These are phyloP conservation scores for Clathrus columnatus DNA, from an alignment of 768 basidiomycete genomes.

Conservation along the genomic window DNA sequence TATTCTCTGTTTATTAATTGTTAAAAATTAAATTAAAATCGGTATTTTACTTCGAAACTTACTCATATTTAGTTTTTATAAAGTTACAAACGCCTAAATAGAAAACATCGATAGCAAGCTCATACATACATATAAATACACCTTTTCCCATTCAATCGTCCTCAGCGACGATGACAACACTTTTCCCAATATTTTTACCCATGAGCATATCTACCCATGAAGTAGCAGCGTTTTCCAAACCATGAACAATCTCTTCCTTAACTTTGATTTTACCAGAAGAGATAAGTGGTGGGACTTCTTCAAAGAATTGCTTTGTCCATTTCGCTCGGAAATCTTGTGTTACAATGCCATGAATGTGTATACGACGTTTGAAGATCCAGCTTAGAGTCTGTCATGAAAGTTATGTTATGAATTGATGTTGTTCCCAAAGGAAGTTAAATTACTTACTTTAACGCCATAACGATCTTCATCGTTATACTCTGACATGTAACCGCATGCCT, in stretches of 20 bases:
- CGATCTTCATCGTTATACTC: slow-evolving; percentile 22
- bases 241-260: slow-evolving; percentile 35
- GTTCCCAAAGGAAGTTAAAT: neutral
- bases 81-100: too few species aligned
- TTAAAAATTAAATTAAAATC: too few species aligned
- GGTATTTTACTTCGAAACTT: too few species aligned
- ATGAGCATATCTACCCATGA: slow-evolving; percentile 27
- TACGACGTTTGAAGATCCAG: neutral
- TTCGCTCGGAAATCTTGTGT: neutral
- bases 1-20: too few species aligned
- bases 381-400: neutral
- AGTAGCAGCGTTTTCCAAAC: slow-evolving; percentile 33
- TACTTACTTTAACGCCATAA: slow-evolving; percentile 13
- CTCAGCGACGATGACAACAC: slow-evolving; percentile 19
- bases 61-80: too few species aligned
- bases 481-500: slow-evolving; percentile 24
- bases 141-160: slow-evolving; percentile 1
- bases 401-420: neutral
- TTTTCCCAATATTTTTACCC: slow-evolving; percentile 31
- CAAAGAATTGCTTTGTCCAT: slow-evolving; percentile 34
- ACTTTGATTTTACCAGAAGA: slow-evolving; percentile 39
- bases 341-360: neutral
- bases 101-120: too few species aligned
- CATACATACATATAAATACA: too few species aligned
- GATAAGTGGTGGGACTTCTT: slow-evolving; percentile 31